A percentile compares a stretch with the other conserved stretches of the same genome.
These are phyloP conservation scores for Naumovozyma dairenensis DNA, from an alignment of 805 yeast species.

Conservation along the genomic window DNA sequence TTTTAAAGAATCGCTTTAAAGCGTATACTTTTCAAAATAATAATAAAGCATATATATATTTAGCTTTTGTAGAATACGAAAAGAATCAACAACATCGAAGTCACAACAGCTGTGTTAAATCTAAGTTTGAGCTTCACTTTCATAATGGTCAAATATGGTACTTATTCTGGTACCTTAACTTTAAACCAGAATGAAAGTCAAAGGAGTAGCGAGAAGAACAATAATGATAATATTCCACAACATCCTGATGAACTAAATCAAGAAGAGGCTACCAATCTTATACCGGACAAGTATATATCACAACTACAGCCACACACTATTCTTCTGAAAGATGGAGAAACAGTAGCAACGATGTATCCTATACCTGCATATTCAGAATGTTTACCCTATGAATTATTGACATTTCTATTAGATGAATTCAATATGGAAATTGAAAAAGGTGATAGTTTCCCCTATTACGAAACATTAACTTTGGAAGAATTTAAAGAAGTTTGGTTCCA, in stretches of 20 bases:
- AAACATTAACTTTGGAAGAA: constrained; percentile 62
- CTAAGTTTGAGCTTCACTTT: too few relatives aligned
- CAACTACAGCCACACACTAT: constrained; percentile 58
- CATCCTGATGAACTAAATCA: neutral
- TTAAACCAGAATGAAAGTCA: too few relatives aligned
- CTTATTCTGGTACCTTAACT: too few relatives aligned
- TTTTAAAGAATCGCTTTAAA: too few relatives aligned
- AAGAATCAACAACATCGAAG: too few relatives aligned
- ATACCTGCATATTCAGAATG: constrained; percentile 46
- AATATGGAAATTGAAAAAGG: constrained; percentile 88
- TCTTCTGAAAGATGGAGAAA: constrained; percentile 75
- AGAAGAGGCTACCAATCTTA: neutral
- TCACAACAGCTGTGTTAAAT: too few relatives aligned
- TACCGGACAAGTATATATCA: constrained; percentile 6
- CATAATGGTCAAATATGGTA: too few relatives aligned
- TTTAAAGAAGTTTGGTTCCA: constrained; percentile 80
- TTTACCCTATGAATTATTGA: constrained; percentile 68
- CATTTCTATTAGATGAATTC: constrained; percentile 82
- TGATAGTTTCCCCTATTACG: constrained; percentile 78
- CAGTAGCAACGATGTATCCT: constrained; percentile 90
- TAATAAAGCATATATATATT: too few relatives aligned
- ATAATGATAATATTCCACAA: neutral
- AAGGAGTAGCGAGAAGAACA: too few relatives aligned
- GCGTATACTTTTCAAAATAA: too few relatives aligned
- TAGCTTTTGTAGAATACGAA: too few relatives aligned